Percentiles rank a stretch among this genome's conserved stretches.
Conservation (phyloP, 139 green algal species). For the Deuterostichococcus epilithicus region DNA sequence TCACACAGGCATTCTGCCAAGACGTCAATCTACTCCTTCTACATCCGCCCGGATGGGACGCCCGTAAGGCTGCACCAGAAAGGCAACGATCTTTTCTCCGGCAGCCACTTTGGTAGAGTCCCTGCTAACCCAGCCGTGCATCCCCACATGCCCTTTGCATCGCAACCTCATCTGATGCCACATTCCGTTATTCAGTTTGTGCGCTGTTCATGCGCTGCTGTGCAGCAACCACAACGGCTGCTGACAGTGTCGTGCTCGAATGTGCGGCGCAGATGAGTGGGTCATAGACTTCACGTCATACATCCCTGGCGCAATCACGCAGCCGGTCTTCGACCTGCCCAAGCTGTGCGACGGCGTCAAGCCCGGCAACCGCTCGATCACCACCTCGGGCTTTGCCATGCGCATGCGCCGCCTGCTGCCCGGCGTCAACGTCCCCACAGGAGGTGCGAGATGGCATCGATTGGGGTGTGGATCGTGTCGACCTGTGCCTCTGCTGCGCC, state of each 20-base stretch:
- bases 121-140: neutral
- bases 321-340: neutral
- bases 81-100: neutral
- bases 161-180: neutral
- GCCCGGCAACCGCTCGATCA: neutral
- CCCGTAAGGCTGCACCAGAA: neutral
- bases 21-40: neutral
- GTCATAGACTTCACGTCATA: neutral
- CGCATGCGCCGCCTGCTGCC: neutral
- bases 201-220: neutral
- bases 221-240: neutral
- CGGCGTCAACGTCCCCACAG: neutral
- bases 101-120: neutral
- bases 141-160: neutral
- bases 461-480: too few relatives aligned
- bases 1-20: neutral
- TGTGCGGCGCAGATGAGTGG: neutral
- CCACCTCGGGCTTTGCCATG: neutral
- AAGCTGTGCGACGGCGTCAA: neutral
- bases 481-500: too few relatives aligned
- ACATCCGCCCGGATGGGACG: neutral
- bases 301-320: neutral
- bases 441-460: too few relatives aligned
- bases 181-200: neutral
- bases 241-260: neutral